These are phyloP conservation scores for Acer negundo DNA, from an alignment of 345 rosid genomes.

Conservation along the genomic window DNA sequence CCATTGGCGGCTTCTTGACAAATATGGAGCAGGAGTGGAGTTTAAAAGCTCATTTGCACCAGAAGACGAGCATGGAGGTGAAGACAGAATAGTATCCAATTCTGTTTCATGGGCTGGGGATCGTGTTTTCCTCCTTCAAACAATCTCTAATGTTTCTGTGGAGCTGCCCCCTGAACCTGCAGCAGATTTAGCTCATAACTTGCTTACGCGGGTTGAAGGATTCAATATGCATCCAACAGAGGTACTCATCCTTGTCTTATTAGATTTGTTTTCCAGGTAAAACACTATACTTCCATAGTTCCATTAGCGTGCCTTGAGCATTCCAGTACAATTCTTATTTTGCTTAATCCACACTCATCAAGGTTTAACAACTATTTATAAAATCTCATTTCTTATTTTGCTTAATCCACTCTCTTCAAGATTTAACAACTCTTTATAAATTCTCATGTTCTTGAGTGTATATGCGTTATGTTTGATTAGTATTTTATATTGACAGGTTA, in stretches of 20 bases:
- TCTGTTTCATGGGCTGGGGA: conserved; percentile 91
- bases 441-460: neutral
- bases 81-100: conserved; percentile 35
- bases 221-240: conserved; percentile 86
- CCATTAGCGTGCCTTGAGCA: too few species aligned
- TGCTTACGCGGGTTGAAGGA: conserved; percentile 73
- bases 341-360: neutral
- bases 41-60: conserved; percentile 32
- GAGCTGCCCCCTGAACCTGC: conserved; percentile 86
- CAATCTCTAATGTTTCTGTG: conserved; percentile 84
- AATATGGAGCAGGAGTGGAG: conserved; percentile 45
- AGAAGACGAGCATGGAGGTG: conserved; percentile 39
- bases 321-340: neutral
- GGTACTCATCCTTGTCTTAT: conserved; percentile 43
- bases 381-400: neutral
- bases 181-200: conserved; percentile 84
- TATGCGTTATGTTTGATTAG: conserved; percentile 20
- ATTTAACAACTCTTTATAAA: neutral
- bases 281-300: too few species aligned
- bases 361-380: neutral
- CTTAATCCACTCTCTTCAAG: neutral
- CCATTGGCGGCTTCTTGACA: conserved; percentile 86
- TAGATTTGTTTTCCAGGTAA: neutral
- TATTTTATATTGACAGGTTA: conserved; percentile 59
- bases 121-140: conserved; percentile 86